These are phyloP conservation scores for Sistotremastrum suecicum DNA, from an alignment of 768 basidiomycete genomes.

Conservation along the genomic window DNA sequence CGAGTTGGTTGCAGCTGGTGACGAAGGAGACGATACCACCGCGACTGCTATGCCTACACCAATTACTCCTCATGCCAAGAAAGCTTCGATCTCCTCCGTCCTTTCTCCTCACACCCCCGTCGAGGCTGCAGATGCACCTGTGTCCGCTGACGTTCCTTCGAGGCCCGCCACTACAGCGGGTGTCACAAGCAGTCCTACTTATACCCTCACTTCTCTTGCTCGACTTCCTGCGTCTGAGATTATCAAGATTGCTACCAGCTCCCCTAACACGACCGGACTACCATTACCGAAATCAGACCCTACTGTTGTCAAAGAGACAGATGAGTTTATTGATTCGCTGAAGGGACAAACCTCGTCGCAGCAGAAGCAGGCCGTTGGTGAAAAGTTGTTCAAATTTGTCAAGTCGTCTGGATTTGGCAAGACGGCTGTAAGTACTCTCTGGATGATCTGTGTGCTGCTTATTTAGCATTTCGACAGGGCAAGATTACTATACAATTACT, in stretches of 20 bases:
- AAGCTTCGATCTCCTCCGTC: conserved; percentile 21
- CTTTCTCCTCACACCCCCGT: conserved; percentile 63
- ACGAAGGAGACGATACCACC: conserved; percentile 35
- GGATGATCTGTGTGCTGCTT: background rate
- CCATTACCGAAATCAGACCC: conserved; percentile 61
- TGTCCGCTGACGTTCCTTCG: conserved; percentile 54
- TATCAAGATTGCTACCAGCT: conserved; percentile 43
- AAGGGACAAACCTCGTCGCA: conserved; percentile 36
- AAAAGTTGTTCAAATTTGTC: conserved; percentile 55
- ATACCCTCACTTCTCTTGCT: conserved; percentile 61
- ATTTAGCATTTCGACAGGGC: conserved; percentile 29
- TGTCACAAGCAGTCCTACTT: conserved; percentile 11
- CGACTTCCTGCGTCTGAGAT: conserved; percentile 66
- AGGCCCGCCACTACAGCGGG: conserved; percentile 32
- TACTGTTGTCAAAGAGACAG: conserved; percentile 49
- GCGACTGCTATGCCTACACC: conserved; percentile 26
- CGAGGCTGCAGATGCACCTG: conserved; percentile 58
- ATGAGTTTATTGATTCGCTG: conserved; percentile 56
- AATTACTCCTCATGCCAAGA: conserved; percentile 53
- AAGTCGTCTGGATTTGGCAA: conserved; percentile 70
- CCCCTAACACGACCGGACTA: conserved; percentile 29
- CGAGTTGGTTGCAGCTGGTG: conserved; percentile 33
- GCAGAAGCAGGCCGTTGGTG: conserved; percentile 72
- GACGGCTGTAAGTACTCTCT: conserved; percentile 39
- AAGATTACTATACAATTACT: conserved; percentile 75